Evolutionary conservation across 495 filamentous ascomycete genomes (phyloP), one percentile per base, ranked within the genome.

Genomic region (Pyrenula aspistea): DNA sequence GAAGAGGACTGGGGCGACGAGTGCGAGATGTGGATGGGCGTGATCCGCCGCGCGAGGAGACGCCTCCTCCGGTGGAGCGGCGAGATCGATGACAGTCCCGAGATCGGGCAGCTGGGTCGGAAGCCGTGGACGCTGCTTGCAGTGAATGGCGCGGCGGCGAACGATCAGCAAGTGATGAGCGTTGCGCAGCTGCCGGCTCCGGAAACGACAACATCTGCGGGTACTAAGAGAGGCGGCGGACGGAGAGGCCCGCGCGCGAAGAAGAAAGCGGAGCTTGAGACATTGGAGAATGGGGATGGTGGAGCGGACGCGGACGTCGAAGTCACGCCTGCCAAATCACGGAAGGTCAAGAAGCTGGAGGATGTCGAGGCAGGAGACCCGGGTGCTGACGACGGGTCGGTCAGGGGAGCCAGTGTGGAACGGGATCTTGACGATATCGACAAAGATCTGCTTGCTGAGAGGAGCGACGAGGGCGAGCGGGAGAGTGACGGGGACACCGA

Each of bases 1-100:
- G 81, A 88, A 53, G 81, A 84, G 54, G 89, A 93, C 64, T 93
- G 81, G 64, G 89, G 89, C 53, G 89, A 93, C 64, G 84, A 89
- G 62, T 79, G 84, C 21, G 74, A 77, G 31, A 78, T 83, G n/a
- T 89, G 83, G 59, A 76, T 84, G 25, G 86, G 87, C 12, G 81
- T 87, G 2, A 69, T 92, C 12, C 77, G 89, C 52, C 81, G 90
- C 54, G 78, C 81, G 0, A 67, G 76, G 11, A 77, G 89, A 22
- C 75, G 89, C 56, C 76, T 95, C n/a, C 74, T 81, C 56, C 80
- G 89, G 22, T 91, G 88, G 88, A 82, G 86, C 53, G 70, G 69
- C 50, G 73, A 79, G 25, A 73, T 76, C 36, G 80, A 67, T 71
- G 75, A 75, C 22, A 72, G 72, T 1, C 72, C 73, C 8, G 72